A percentile compares a stretch with the other conserved stretches of the same genome.
Conservation (phyloP, 768 basidiomycete species). For the Rhodotorula kratochvilovae region DNA sequence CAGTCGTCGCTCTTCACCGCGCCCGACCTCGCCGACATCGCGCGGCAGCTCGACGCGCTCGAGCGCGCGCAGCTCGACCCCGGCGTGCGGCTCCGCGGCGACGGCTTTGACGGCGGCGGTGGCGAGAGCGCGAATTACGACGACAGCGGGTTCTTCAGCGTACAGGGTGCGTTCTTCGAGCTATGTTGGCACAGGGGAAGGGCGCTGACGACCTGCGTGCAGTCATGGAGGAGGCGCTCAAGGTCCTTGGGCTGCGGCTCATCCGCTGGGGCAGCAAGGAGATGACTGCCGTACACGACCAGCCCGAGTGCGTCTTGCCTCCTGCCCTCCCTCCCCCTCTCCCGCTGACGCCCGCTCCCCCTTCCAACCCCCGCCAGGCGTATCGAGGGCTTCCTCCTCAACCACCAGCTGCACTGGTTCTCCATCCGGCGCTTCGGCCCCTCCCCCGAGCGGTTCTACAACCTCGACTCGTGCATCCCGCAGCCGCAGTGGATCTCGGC, state of each 20-base stretch:
- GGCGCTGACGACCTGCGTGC: neutral
- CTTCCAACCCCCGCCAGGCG: neutral
- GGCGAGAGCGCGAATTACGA: constrained; percentile 39
- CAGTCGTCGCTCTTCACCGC: constrained; percentile 38
- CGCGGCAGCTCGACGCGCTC: constrained; percentile 37
- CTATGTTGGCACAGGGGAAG: neutral
- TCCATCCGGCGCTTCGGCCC: constrained; percentile 23
- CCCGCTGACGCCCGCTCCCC: neutral
- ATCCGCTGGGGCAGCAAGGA: constrained; percentile 39
- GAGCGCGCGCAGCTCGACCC: constrained; percentile 36
- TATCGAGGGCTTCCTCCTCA: constrained; percentile 41
- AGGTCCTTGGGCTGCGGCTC: constrained; percentile 35
- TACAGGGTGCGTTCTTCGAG: constrained; percentile 14
- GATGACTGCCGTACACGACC: constrained; percentile 17
- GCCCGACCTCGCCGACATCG: constrained; percentile 40
- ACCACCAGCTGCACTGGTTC: constrained; percentile 43
- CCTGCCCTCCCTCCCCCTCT: neutral
- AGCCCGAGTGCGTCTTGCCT: constrained; percentile 33
- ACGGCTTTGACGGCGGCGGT: neutral
- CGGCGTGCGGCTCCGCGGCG: constrained; percentile 9
- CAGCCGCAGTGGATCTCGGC: constrained; percentile 36
- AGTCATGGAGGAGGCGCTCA: constrained; percentile 42
- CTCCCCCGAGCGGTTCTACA: constrained; percentile 33
- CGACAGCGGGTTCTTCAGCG: constrained; percentile 42
- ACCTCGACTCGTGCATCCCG: constrained; percentile 41